These are phyloP conservation scores for Cinnamomum chago DNA, from an alignment of 164 flowering plant genomes.

Conservation along the genomic window DNA sequence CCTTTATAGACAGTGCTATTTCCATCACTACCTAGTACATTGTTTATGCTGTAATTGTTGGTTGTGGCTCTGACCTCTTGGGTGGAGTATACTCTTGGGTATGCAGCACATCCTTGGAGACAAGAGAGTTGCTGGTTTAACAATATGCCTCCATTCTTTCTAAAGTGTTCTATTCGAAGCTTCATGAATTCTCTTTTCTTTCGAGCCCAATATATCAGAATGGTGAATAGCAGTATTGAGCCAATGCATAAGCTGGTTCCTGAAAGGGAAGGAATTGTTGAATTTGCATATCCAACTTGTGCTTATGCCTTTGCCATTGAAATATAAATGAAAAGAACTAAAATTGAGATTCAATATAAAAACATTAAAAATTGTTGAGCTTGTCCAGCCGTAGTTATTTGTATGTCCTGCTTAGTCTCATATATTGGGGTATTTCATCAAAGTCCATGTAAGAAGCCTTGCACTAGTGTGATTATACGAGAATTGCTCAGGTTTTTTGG, in stretches of 20 bases:
- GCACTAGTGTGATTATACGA: too few species aligned
- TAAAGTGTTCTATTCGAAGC: constrained; percentile 32
- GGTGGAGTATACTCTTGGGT: constrained; percentile 27
- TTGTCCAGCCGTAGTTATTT: too few species aligned
- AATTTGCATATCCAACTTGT: background rate
- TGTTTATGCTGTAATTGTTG: constrained; percentile 22
- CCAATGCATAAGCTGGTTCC: constrained; percentile 19
- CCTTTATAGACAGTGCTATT: constrained; percentile 42
- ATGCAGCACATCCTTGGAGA: constrained; percentile 10
- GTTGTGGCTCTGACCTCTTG: constrained; percentile 43
- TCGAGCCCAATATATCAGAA: constrained; percentile 21
- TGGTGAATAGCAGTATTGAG: constrained; percentile 12
- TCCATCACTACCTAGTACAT: constrained; percentile 41
- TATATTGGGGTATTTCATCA: too few species aligned
- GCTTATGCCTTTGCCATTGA: too few species aligned
- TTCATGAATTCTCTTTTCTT: constrained; percentile 24
- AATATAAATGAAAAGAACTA: too few species aligned
- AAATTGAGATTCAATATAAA: too few species aligned
- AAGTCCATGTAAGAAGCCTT: too few species aligned
- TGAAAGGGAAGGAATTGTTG: background rate
- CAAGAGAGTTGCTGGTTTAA: constrained; percentile 28
- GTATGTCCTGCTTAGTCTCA: too few species aligned
- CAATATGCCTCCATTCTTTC: constrained; percentile 43
- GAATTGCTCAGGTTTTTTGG: too few species aligned
- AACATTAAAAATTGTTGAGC: too few species aligned